Base-by-base conservation (phyloP, 495 filamentous ascomycete species). In the Penicillium paradoxum region DNA sequence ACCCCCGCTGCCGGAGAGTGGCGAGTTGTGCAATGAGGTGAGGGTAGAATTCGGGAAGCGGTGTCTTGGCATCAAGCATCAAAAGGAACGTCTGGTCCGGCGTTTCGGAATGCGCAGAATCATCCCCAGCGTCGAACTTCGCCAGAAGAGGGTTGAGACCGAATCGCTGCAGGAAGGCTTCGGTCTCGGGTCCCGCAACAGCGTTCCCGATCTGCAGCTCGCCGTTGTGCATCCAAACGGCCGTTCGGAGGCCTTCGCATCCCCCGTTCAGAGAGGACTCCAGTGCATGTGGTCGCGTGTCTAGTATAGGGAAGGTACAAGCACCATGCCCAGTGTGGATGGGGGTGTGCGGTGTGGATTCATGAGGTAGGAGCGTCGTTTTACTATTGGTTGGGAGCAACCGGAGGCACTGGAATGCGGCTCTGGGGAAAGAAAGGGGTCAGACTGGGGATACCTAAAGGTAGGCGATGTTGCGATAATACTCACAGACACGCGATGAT, bases 211-310 rank as follows among this genome's bases (percentile, higher is more conserved):
- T 79, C 48, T 80, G 75, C 36, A 85, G 70, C 53, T 71, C 56
- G 29, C 59, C 49, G 15, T 64, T 55, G 33, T 78, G 75, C 21
- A 85, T 75, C 86, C 86, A 91, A n/a, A 93, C 79, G 53, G 90
- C 87, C 32, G 54, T 57, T 29, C 59, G 54, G 39, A 63, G 45
- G 6, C 62, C 54, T 33, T 58, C 43, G 36, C 62, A 63, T 32
- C 56, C 62, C 44, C 51, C 56, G 43, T 30, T 49, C 38, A 55
- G 49, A 32, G 52, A 60, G 13, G 55, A 53, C 34, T 53, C 24
- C 19, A 65, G 54, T 25, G 62, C 54, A 21, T 56, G 53, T 8
- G 56, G 42, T 21, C 54, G 52, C 10, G 54, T 53, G 43, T 63
- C 63, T 4, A 58, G 53, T 25, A 33, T 33, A 18, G 57, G 60